Evolutionary conservation across 805 yeast genomes (phyloP), one percentile per base, ranked within the genome.

Genomic region (Candida chilensis): DNA sequence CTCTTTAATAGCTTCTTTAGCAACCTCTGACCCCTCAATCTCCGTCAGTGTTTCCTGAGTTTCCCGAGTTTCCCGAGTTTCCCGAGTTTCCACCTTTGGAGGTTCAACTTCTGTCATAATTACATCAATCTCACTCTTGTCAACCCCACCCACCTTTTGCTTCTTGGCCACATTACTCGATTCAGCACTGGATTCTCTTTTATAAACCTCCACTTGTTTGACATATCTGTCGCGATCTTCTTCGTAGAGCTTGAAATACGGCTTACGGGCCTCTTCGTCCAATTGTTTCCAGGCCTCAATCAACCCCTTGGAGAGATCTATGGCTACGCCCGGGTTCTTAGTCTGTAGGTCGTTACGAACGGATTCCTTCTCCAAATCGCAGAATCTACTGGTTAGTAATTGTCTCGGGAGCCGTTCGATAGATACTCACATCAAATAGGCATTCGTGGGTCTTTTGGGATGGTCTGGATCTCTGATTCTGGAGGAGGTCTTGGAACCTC

Each of bases 361-460:
- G 29, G 69, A 63, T 28, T 84, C 95, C 52, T 83, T 83, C 46
- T 85, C 94, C 57, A 71, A 58, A 35, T 88, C 96, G 54, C 96
- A 88, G 47, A 81, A 87, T 22, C 18, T 15, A 31, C 13, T 17
- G 10, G 33, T 41, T 29, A 40, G 37, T 29, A 28, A 28, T 17
- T 19, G 21, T 9, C 21, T 19, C 21, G 21, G 11, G 11, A 22
- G 12, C 8, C 8, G 11, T 19, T 19, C 11, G 4, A 5, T 5
- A 21, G 13, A 32, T 17, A 24, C 15, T 4, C 4, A 5, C 17
- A 85, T 71, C 37, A 85, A 62, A 46, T 87, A 88, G 4, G 96
- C 95, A 52, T 87, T 88, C 3, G 92, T 79, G 5, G 96, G 95
- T 44, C 94, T 67, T 43, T 82, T 85, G 14, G 96, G 96, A 44